These are phyloP conservation scores for Parietaria judaica DNA, from an alignment of 306 rosid genomes.

Conservation along the genomic window DNA sequence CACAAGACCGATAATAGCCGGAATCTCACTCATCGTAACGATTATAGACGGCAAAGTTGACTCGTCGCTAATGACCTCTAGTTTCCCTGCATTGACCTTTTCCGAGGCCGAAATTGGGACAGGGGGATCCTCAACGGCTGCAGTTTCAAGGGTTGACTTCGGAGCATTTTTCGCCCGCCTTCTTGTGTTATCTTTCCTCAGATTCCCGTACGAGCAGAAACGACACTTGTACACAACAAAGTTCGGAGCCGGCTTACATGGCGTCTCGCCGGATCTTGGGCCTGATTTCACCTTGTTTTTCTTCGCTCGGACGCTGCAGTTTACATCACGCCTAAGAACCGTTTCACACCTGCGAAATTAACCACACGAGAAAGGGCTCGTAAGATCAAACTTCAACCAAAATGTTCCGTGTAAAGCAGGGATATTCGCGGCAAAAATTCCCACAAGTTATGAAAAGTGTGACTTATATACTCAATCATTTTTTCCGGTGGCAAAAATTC, in stretches of 20 bases:
- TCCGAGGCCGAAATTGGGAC: neutral
- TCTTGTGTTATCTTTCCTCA: slow-evolving; percentile 53
- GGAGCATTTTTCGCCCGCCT: slow-evolving; percentile 45
- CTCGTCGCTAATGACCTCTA: slow-evolving; percentile 11
- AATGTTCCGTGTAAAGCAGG: neutral
- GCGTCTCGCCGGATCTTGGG: slow-evolving; percentile 21
- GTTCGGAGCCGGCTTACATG: slow-evolving; percentile 34
- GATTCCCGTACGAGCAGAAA: slow-evolving; percentile 49
- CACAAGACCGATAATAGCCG: slow-evolving; percentile 1
- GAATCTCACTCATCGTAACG: slow-evolving; percentile 4
- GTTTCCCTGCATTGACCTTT: slow-evolving; percentile 9
- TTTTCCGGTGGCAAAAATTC: neutral
- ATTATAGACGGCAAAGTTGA: slow-evolving; percentile 11
- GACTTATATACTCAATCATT: neutral
- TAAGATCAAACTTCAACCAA: neutral
- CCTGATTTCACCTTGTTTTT: slow-evolving; percentile 38
- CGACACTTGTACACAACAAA: slow-evolving; percentile 56
- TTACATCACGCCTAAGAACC: slow-evolving; percentile 59
- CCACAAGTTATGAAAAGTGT: neutral
- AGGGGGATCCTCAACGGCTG: no score
- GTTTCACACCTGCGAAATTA: slow-evolving; percentile 61
- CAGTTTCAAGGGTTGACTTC: slow-evolving; percentile 16
- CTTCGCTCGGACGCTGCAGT: slow-evolving; percentile 60
- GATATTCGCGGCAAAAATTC: no score
- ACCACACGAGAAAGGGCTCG: neutral